Conservation (phyloP, 2,329 filamentous ascomycete species). For the Corinectria fuckeliana region DNA sequence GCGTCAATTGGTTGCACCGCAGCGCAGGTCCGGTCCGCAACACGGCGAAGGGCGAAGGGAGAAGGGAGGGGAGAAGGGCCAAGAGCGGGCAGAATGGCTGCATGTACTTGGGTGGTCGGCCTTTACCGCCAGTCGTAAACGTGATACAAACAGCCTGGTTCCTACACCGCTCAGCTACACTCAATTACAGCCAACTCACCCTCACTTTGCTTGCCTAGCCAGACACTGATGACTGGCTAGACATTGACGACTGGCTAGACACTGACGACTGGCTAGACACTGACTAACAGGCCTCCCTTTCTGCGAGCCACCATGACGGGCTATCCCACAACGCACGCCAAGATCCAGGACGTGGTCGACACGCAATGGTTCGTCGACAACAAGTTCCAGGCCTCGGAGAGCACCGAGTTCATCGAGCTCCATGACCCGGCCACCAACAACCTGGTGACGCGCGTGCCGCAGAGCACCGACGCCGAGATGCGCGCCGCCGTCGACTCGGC, state of each 20-base stretch:
- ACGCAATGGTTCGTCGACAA: slow-evolving; percentile 80
- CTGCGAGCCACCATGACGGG: slow-evolving; percentile 19
- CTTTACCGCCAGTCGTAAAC: background rate
- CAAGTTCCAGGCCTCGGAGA: slow-evolving; percentile 66
- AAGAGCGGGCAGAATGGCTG: background rate
- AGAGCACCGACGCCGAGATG: slow-evolving; percentile 74
- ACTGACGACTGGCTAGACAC: too few species aligned
- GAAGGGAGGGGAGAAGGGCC: background rate
- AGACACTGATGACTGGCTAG: too few species aligned
- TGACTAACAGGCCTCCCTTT: too few species aligned
- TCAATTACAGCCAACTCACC: too few species aligned
- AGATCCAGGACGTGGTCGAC: slow-evolving; percentile 48
- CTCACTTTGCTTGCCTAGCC: too few species aligned
- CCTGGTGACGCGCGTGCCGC: slow-evolving; percentile 76
- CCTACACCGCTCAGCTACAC: slow-evolving; percentile 1
- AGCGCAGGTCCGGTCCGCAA: too few species aligned
- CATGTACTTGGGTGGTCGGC: background rate
- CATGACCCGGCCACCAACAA: slow-evolving; percentile 82
- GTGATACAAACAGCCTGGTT: background rate
- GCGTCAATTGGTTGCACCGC: background rate
- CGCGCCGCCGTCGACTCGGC: slow-evolving; percentile 73
- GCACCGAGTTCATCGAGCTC: slow-evolving; percentile 73
- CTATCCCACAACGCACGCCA: slow-evolving; percentile 35
- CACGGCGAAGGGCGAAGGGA: background rate
- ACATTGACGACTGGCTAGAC: background rate